phyloP scores from a whole-genome alignment of 2,329 filamentous ascomycete genomes.

The Calonectria multiphialidica region DNA sequence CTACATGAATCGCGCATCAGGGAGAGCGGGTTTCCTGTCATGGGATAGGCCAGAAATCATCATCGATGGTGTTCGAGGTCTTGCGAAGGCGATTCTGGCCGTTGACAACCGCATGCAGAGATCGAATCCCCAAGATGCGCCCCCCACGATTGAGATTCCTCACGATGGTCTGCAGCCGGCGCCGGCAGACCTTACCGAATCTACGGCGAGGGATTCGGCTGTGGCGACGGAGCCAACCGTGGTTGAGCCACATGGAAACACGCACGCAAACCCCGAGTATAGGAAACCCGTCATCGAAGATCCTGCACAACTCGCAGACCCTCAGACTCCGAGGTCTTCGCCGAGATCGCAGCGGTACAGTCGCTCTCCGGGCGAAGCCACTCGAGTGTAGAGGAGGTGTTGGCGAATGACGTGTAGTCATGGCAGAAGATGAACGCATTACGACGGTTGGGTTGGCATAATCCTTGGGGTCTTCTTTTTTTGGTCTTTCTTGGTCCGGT shows the following conservation, averaged over 20 bases:
- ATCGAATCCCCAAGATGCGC: slow-evolving; percentile 39
- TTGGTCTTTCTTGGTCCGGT: neutral
- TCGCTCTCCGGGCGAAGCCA: neutral
- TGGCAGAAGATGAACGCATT: neutral
- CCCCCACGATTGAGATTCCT: slow-evolving; percentile 50
- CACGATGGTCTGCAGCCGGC: slow-evolving; percentile 33
- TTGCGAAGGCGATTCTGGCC: slow-evolving; percentile 55
- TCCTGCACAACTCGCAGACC: slow-evolving; percentile 27
- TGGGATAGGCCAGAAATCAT: slow-evolving; percentile 64
- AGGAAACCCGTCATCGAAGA: slow-evolving; percentile 24
- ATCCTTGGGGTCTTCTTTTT: neutral
- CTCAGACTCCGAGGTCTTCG: slow-evolving; percentile 18
- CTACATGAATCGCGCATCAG: slow-evolving; percentile 53
- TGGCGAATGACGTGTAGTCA: too few relatives aligned
- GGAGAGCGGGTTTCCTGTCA: slow-evolving; percentile 58
- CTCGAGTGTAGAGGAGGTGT: neutral
- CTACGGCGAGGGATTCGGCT: slow-evolving; percentile 37
- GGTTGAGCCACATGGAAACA: neutral
- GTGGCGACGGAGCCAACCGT: slow-evolving; percentile 2
- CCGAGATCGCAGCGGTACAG: slow-evolving; percentile 15
- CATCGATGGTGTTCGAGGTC: slow-evolving; percentile 53
- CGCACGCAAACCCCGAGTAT: slow-evolving; percentile 16
- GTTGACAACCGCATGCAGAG: slow-evolving; percentile 53
- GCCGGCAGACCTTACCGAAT: slow-evolving; percentile 43
- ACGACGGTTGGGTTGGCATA: neutral